Evolutionary conservation across 148 eudicot genomes (phyloP), one percentile per base, ranked within the genome.

Genomic region (Camellia lanceoleosa): DNA sequence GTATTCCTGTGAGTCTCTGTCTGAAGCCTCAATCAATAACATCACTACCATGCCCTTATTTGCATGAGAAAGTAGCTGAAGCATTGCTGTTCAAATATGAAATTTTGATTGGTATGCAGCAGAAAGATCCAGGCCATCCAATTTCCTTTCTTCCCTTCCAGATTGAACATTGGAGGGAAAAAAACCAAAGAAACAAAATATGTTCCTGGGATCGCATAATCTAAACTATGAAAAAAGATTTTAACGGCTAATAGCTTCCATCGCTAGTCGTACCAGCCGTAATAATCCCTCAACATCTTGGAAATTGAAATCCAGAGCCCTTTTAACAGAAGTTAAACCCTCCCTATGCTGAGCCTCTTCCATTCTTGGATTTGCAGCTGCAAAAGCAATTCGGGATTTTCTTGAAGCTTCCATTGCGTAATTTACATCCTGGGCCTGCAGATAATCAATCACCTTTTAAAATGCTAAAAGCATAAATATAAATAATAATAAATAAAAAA

Each of bases 401-500:
- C 93, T 89, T 58, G 99, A 92, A 76, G 99, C 99, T 86, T 96
- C 99, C 99, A 96, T 96, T 79, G 99, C 97, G 76, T 55, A 83
- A 81, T 87, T 89, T 61, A 90, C 95, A 79, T 93, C 92, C 80
- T 88, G 92, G 72, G 94, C 88, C 99, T 96, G 91, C 89, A 87
- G 73, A 78, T 68, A 30, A 30, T 30, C 38, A 71, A 80, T 79
- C 44, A 69, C 78, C 77, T 68, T 56, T 47, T 79, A 59, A 87
- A 66, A 75, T 30, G 3, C 16, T 41, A 82, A 44, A 51, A 64
- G 23, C 54, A 74, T 12, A 67, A 12, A 72, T 60, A 30, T 54
- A 19, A 54, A 30, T 30, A 30, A 30, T 30, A 30, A 30, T 30
- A 30, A 30, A 0, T 0, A 30, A 30, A 30, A 30, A 30, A 30